These are phyloP conservation scores for Pogostemon cablin DNA, from an alignment of 257 asterid genomes.

Conservation along the genomic window DNA sequence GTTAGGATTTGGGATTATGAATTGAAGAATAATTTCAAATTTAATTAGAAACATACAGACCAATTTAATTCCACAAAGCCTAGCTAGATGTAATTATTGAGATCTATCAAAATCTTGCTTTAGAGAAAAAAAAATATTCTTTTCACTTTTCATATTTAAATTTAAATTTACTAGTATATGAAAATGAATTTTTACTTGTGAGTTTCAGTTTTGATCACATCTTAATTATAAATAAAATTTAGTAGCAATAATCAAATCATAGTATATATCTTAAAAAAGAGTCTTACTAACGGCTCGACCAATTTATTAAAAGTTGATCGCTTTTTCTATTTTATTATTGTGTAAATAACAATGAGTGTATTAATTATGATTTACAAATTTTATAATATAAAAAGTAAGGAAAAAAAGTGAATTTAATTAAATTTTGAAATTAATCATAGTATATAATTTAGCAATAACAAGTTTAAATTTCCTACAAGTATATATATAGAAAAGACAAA, in stretches of 20 bases:
- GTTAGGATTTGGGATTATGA: slow-evolving; percentile 37
- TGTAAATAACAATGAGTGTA: background rate
- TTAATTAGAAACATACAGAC: background rate
- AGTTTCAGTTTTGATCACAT: too few species aligned
- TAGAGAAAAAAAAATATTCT: background rate
- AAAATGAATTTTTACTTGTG: too few species aligned
- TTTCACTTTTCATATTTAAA: background rate
- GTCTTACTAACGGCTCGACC: background rate
- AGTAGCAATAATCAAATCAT: background rate
- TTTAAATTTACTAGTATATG: background rate
- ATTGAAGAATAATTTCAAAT: slow-evolving; percentile 29
- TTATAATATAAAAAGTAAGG: background rate
- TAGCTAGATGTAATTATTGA: slow-evolving; percentile 38
- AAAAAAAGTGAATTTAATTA: background rate
- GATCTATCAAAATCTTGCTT: slow-evolving; percentile 31
- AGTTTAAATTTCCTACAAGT: too few species aligned
- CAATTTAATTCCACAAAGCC: slow-evolving; percentile 23
- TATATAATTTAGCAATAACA: background rate
- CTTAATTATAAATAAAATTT: too few species aligned
- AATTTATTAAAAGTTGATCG: background rate
- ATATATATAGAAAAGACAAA: too few species aligned
- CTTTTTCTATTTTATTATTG: background rate
- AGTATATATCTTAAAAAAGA: background rate
- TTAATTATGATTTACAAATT: background rate
- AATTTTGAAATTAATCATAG: background rate